Evolutionary conservation across 352 stramenopile genomes (phyloP), one percentile per base, ranked within the genome.

Genomic region (Phytophthora crassamura): DNA sequence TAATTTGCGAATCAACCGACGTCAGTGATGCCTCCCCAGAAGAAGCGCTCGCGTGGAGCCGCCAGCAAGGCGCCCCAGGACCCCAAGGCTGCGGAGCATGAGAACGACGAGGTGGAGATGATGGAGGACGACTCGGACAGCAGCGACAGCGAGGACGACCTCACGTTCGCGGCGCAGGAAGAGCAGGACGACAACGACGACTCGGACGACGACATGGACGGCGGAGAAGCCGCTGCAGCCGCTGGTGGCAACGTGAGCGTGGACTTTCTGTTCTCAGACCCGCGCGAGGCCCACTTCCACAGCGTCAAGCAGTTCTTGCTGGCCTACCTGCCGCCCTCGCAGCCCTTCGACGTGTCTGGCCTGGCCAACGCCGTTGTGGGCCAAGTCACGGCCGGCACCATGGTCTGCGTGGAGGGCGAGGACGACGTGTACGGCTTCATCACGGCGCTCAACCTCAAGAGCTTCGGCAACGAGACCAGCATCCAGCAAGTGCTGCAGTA

Each of bases 341-440:
- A 91, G 60, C 84, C 86, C 8, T 89, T 96, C 52, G 76, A 96
- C 60, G 82, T 93, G 15, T 94, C 86, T n/a, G 87, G 85, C 4
- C 63, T 96, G 18, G 86, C 88, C 22, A 82, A 90, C 53, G 64
- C 89, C 33, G 77, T 96, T 45, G 83, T 96, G 36, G 71, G 67
- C 51, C 88, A 96, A 67, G 84, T 90, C 30, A 77, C 76, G 7
- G 78, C 73, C 1, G 88, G 88, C 20, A 94, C 88, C 16, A 94
- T 94, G 82, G 82, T 94, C 28, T 93, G 86, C 49, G 82, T 78
- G 20, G 86, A 94, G 28, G 86, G 82, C 14, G 86, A 96, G 53
- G 73, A 82, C 30, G 88, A 94, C 53, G 83, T 89, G 5, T 96
- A 94, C 67, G 88, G 86, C n/a, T 94, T 96, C 64, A 86, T 93